Conservation (phyloP, 179 eudicot genomes). For the Gypsophila paniculata region DNA sequence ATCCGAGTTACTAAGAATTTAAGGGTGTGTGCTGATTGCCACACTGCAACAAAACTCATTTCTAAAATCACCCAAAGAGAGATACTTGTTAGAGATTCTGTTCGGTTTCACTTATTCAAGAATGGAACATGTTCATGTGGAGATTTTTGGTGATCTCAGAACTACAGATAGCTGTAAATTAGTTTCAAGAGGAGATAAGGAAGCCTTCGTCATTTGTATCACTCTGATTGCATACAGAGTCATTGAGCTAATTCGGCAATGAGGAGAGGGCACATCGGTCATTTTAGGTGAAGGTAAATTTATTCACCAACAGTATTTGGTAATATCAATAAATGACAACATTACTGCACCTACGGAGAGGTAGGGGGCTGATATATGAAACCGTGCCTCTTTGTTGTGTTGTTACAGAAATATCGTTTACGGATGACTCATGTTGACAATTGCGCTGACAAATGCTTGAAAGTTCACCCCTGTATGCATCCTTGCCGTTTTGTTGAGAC, state of each 20-base stretch:
- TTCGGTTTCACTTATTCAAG: slow-evolving; percentile 83
- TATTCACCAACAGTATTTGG: too few species aligned
- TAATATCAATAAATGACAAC: too few species aligned
- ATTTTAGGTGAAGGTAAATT: neutral
- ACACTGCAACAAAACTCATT: slow-evolving; percentile 72
- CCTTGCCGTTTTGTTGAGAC: too few species aligned
- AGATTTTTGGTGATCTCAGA: slow-evolving; percentile 71
- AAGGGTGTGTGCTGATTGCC: slow-evolving; percentile 89
- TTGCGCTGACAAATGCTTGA: neutral
- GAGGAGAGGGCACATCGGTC: neutral
- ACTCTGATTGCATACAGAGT: neutral
- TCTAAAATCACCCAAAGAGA: slow-evolving; percentile 85
- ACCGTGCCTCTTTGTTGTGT: neutral
- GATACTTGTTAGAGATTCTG: slow-evolving; percentile 90
- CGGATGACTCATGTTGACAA: neutral
- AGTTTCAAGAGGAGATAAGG: slow-evolving; percentile 1
- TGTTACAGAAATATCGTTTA: neutral
- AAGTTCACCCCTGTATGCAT: too few species aligned
- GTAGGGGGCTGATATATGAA: neutral
- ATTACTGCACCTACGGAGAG: neutral
- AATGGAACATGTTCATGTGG: slow-evolving; percentile 97
- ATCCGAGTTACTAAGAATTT: slow-evolving; percentile 87
- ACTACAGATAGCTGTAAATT: neutral
- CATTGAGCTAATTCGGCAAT: neutral
- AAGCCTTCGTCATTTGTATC: neutral